Base-by-base conservation (phyloP, 202 grass and related monocot species). In the Elaeis oleifera region DNA sequence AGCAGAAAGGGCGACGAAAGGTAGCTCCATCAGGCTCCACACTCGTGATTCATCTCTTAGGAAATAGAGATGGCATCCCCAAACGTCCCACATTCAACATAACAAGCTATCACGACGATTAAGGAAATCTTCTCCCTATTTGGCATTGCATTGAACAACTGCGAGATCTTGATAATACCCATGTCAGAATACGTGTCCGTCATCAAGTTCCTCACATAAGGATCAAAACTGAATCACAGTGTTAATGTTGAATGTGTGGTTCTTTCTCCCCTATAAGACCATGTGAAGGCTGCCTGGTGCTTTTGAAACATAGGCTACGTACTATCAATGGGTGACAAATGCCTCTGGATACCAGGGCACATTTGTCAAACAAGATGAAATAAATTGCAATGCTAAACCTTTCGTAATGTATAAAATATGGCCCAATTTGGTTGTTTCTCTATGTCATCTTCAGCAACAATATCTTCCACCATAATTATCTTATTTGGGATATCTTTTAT, bases 221-320 rank as follows among this genome's bases (percentile, higher is more conserved):
- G 65, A 49, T 85, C 72, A 68, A 76, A 77, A 24, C 24, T 74
- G 60, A 64, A 82, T 82, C 1, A 78, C 82, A 16, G 71, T 76
- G 66, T 85, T 82, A 4, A 77, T 20, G 6, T 67, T 52, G 4
- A 71, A 56, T 5, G 55, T 63, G 48, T 82, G 86, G 50, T 39
- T 71, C 63, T 81, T 82, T 65, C 63, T 65, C 0, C 72, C 81
- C 56, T 85, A 75, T 4, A 49, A 54, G n/a, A 56, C 49, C 3
- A 90, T 71, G 50, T 64, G 73, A 53, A 90, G 76, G 17, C 26
- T 62, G 4, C 78, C 79, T 23, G 85, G 58, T 9, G 82, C 79
- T 69, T 58, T 85, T 25, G 85, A 68, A 76, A 90, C 79, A 51
- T 82, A 78, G n/a, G 72, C 75, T 90, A 82, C 56, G 86, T 85